Conservation (phyloP, 2,329 filamentous ascomycete species). For the Coniochaeta sp. region DNA sequence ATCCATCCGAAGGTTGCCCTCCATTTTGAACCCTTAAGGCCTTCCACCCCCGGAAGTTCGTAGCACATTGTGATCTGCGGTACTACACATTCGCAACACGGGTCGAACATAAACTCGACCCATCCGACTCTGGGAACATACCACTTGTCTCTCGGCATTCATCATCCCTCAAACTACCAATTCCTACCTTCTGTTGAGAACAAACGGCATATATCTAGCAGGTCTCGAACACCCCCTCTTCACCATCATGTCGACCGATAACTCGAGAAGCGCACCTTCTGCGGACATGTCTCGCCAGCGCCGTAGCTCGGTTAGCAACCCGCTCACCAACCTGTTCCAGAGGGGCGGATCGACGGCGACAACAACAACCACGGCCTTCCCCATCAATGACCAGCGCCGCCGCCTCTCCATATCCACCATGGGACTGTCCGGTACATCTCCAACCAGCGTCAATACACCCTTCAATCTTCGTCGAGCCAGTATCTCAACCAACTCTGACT, state of each 20-base stretch:
- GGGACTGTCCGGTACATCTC: slow-evolving; percentile 64
- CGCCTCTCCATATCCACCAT: slow-evolving; percentile 69
- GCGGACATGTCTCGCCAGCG: slow-evolving; percentile 10
- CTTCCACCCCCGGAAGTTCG: not conserved
- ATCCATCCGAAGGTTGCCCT: not conserved
- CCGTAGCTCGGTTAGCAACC: slow-evolving; percentile 47
- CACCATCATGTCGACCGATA: not conserved
- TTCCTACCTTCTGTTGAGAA: not conserved
- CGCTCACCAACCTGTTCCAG: slow-evolving; percentile 51
- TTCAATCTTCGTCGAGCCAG: slow-evolving; percentile 55
- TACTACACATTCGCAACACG: not conserved
- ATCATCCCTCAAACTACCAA: not conserved
- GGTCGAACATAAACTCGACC: slow-evolving; percentile 1
- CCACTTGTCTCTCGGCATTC: not conserved
- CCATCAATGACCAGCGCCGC: slow-evolving; percentile 48
- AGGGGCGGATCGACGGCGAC: slow-evolving; percentile 45
- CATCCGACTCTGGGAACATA: not conserved
- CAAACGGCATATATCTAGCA: not conserved
- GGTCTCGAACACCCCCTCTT: not conserved
- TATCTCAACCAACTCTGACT: slow-evolving; percentile 59
- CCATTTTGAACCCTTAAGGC: not conserved
- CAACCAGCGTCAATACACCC: slow-evolving; percentile 41
- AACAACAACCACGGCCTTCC: slow-evolving; percentile 32
- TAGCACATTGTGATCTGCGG: not conserved
- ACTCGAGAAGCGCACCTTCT: slow-evolving; percentile 2